phyloP scores from a whole-genome alignment of 2,329 filamentous ascomycete species.

The Botryosphaeria dothidea region DNA sequence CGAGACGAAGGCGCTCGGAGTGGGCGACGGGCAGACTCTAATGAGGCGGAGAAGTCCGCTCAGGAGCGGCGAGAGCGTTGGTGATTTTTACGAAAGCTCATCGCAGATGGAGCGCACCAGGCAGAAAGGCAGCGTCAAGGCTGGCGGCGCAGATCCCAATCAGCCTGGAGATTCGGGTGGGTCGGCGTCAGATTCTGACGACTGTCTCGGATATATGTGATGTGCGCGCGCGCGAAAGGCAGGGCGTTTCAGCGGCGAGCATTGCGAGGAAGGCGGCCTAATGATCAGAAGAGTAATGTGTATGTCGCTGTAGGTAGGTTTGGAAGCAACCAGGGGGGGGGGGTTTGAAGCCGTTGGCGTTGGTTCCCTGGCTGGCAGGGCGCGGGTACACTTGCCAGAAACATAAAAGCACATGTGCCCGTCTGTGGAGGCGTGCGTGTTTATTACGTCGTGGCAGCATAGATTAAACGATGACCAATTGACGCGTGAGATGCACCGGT shows the following conservation, averaged over 20 bases:
- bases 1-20: constrained; percentile 22
- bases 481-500: constrained; percentile 5
- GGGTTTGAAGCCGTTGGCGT: neutral
- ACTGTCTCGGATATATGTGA: constrained; percentile 16
- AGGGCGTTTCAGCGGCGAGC: neutral
- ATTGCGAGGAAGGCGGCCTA: neutral
- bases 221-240: constrained; percentile 4
- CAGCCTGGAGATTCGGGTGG: constrained; percentile 20
- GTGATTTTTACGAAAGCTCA: constrained; percentile 20
- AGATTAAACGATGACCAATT: constrained; percentile 14
- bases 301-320: neutral
- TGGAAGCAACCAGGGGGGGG: neutral
- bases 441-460: constrained; percentile 5
- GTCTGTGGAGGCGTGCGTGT: neutral
- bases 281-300: neutral
- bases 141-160: constrained; percentile 20
- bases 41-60: constrained; percentile 33
- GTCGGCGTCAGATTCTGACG: constrained; percentile 20
- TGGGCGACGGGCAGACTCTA: constrained; percentile 20
- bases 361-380: neutral
- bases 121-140: constrained; percentile 11
- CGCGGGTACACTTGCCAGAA: neutral
- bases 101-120: neutral
- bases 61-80: constrained; percentile 33
- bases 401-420: neutral